Evolutionary conservation across 352 stramenopile species (phyloP).

Genomic region (Globisporangium polare): DNA sequence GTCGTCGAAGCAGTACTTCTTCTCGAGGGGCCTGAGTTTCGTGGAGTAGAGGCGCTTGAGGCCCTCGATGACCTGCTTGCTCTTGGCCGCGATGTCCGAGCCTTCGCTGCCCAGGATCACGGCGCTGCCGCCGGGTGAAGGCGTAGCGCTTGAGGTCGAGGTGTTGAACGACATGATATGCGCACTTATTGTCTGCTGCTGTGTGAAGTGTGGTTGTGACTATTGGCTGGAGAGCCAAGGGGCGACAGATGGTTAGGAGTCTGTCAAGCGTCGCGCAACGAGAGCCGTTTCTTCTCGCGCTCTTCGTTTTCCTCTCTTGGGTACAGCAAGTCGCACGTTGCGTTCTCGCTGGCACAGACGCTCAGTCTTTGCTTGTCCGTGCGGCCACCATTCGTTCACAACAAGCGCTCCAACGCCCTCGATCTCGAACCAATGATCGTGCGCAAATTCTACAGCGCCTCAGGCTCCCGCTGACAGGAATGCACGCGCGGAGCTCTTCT

Average conservation of each 20-base stretch:
- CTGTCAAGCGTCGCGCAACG: constrained; percentile 3
- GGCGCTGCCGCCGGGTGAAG: constrained; percentile 4
- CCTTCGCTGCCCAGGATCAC: constrained; percentile 50
- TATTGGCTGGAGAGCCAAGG: background rate
- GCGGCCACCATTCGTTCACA: too few relatives aligned
- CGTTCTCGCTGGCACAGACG: background rate
- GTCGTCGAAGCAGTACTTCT: constrained; percentile 91
- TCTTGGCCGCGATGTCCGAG: constrained; percentile 60
- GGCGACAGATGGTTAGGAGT: background rate
- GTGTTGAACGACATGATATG: constrained; percentile 7
- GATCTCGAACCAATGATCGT: too few relatives aligned
- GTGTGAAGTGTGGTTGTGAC: background rate
- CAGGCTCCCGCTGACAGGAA: background rate
- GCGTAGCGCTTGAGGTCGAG: background rate
- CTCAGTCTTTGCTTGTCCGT: too few relatives aligned
- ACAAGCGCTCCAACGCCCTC: too few relatives aligned
- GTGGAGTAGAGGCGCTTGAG: constrained; percentile 77
- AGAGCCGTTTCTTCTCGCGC: background rate
- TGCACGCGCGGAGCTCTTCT: constrained; percentile 19
- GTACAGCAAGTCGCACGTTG: background rate
- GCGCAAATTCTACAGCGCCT: background rate
- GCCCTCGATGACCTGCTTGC: constrained; percentile 65
- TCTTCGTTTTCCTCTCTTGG: background rate
- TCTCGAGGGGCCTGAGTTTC: constrained; percentile 85
- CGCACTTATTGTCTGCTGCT: background rate